Evolutionary conservation across 805 yeast genomes (phyloP).

Genomic region (Starmerella riodocensis): DNA sequence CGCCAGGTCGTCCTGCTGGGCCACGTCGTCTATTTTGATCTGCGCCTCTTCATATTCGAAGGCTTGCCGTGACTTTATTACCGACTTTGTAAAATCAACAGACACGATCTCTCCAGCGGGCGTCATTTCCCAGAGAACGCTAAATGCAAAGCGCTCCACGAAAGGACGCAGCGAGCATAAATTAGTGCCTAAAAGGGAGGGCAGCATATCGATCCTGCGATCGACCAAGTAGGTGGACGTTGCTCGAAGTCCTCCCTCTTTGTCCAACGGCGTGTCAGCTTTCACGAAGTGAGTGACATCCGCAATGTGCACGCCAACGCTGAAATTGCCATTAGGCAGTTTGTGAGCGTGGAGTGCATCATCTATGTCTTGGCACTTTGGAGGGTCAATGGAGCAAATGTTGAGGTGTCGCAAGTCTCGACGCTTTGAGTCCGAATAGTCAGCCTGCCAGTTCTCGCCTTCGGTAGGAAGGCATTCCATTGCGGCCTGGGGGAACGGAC

Average conservation of each 20-base stretch:
- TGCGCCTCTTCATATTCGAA: slow-evolving; percentile 93
- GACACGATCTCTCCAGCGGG: slow-evolving; percentile 70
- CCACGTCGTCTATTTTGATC: slow-evolving; percentile 65
- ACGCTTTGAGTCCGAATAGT: slow-evolving; percentile 44
- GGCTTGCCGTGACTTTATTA: slow-evolving; percentile 83
- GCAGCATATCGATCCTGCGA: slow-evolving; percentile 97
- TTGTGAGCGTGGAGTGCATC: slow-evolving; percentile 84
- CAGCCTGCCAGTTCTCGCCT: slow-evolving; percentile 76
- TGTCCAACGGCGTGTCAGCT: slow-evolving; percentile 80
- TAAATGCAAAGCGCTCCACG: slow-evolving; percentile 91
- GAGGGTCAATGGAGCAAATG: slow-evolving; percentile 95
- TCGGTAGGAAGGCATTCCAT: slow-evolving; percentile 83
- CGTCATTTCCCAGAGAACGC: slow-evolving; percentile 91
- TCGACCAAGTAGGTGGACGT: slow-evolving; percentile 95
- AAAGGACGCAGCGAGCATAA: slow-evolving; percentile 88
- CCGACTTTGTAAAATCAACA: slow-evolving; percentile 70
- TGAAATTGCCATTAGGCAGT: slow-evolving; percentile 85
- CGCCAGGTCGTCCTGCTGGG: slow-evolving; percentile 72
- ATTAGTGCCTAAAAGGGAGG: slow-evolving; percentile 87
- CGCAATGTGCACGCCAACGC: slow-evolving; percentile 98
- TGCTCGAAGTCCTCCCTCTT: slow-evolving; percentile 94
- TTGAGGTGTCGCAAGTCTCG: slow-evolving; percentile 76
- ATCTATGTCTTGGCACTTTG: slow-evolving; percentile 95
- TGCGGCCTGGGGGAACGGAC: slow-evolving; percentile 88
- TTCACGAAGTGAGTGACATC: slow-evolving; percentile 96